These are phyloP conservation scores for Trypanosomatidae sp. DNA, from an alignment of 208 protist species.

Conservation along the genomic window DNA sequence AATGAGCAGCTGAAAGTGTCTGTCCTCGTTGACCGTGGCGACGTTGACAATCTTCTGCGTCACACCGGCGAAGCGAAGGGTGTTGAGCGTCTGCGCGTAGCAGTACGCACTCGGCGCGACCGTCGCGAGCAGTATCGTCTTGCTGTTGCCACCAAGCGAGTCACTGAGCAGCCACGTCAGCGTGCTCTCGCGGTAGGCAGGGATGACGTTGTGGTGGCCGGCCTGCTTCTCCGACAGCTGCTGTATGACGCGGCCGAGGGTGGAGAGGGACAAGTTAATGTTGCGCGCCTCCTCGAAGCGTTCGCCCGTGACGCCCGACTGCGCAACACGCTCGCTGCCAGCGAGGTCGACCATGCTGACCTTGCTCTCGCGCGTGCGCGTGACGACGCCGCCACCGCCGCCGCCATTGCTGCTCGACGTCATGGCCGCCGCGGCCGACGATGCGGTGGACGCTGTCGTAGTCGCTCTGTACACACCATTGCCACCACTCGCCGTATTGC, in stretches of 20 bases:
- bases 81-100: constrained; percentile 80
- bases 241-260: constrained; percentile 81
- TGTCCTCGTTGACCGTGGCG: constrained; percentile 74
- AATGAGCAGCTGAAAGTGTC: constrained; percentile 65
- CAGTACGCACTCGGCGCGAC: constrained; percentile 63
- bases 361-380: constrained; percentile 43
- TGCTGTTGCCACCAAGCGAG: constrained; percentile 79
- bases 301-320: constrained; percentile 84
- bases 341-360: constrained; percentile 96
- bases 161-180: constrained; percentile 83
- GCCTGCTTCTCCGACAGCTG: constrained; percentile 70
- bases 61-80: constrained; percentile 74
- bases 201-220: constrained; percentile 40
- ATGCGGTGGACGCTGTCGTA: neutral
- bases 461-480: neutral
- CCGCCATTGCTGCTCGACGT: constrained; percentile 3
- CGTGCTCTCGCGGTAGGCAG: constrained; percentile 80
- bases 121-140: constrained; percentile 83
- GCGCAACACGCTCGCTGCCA: constrained; percentile 89
- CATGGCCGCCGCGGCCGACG: neutral
- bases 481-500: neutral
- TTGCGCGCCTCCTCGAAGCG: constrained; percentile 91
- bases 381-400: constrained; percentile 32
- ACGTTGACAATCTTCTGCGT: constrained; percentile 81
- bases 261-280: constrained; percentile 95